phyloP scores from a whole-genome alignment of 805 yeast genomes.

The Kazachstania viticola region DNA sequence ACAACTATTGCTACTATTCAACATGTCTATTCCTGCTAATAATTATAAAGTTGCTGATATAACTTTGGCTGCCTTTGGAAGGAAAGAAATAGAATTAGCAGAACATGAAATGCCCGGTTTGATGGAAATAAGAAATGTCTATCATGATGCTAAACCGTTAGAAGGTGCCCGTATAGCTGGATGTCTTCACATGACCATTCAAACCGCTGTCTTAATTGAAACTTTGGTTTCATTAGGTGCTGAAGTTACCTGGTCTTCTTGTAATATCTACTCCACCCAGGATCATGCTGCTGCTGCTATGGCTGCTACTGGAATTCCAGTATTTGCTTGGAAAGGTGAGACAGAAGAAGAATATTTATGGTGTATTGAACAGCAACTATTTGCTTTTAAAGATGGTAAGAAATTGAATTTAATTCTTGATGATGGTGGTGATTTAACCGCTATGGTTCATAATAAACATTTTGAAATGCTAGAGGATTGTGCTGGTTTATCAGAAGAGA shows the following conservation, averaged over 20 bases:
- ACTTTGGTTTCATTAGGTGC: constrained; percentile 96
- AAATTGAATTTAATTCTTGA: constrained; percentile 94
- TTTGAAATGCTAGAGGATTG: constrained; percentile 94
- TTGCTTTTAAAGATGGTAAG: constrained; percentile 90
- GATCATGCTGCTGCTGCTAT: constrained; percentile 99
- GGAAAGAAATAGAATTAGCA: constrained; percentile 96
- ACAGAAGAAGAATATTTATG: constrained; percentile 98
- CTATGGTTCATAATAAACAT: constrained; percentile 92
- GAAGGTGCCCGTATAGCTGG: constrained; percentile 98
- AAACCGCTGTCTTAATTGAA: constrained; percentile 97
- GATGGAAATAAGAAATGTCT: constrained; percentile 89
- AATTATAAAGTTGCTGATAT: constrained; percentile 95
- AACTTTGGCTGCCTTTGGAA: constrained; percentile 97
- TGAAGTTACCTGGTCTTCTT: constrained; percentile 98
- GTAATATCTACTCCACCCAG: constrained; percentile 98
- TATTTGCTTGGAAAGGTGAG: constrained; percentile 99
- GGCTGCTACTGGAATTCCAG: constrained; percentile 98
- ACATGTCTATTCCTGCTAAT: constrained; percentile 48
- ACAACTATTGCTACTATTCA: too few relatives aligned
- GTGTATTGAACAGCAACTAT: constrained; percentile 99
- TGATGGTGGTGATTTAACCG: constrained; percentile 98
- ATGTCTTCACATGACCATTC: constrained; percentile 98
- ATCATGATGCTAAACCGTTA: constrained; percentile 86
- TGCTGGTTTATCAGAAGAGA: constrained; percentile 95
- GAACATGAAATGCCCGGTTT: constrained; percentile 99